These are phyloP conservation scores for Leptographium flavum DNA, from an alignment of 2,329 filamentous ascomycete species.

Conservation along the genomic window DNA sequence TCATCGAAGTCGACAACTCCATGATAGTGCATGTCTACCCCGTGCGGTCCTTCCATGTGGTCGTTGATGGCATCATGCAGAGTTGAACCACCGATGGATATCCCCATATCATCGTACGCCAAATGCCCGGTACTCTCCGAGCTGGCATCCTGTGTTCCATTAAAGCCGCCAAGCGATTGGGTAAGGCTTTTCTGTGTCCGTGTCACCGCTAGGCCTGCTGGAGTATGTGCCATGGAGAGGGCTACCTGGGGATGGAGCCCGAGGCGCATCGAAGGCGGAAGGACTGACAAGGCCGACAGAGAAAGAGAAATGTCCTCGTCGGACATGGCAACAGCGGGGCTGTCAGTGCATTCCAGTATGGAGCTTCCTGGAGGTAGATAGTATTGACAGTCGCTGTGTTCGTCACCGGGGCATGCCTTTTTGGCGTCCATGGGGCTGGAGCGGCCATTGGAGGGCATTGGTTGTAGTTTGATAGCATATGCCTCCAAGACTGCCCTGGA, in stretches of 20 bases:
- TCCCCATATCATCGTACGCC: too few species aligned
- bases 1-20: too few species aligned
- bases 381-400: not conserved
- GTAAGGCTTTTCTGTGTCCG: fast-evolving
- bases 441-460: not conserved
- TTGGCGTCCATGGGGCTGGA: not conserved
- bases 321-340: not conserved
- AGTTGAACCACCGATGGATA: too few species aligned
- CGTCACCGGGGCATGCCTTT: too few species aligned
- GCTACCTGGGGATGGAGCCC: not conserved
- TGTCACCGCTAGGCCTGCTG: not conserved
- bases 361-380: not conserved
- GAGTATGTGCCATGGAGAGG: not conserved
- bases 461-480: not conserved
- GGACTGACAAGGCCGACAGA: not conserved
- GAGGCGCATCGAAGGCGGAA: constrained; percentile 1
- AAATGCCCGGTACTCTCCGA: too few species aligned
- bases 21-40: too few species aligned
- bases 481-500: not conserved
- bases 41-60: too few species aligned
- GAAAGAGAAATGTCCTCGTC: not conserved
- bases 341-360: not conserved
- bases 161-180: too few species aligned
- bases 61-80: too few species aligned
- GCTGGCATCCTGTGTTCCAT: not conserved